Conservation (phyloP, 495 filamentous ascomycete genomes). For the Neurospora tetrasperma region DNA sequence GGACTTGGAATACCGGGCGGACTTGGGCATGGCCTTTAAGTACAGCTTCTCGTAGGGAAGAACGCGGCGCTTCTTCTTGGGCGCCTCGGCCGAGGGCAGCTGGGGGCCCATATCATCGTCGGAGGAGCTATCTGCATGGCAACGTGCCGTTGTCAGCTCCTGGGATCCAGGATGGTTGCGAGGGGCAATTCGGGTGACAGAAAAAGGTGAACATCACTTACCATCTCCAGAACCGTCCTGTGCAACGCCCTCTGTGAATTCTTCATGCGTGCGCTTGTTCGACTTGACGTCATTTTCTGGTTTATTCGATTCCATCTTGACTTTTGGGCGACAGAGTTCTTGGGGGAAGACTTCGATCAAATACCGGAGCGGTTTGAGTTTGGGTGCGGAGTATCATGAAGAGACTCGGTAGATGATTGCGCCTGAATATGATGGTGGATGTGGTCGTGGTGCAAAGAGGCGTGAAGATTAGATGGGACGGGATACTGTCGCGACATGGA, state of each 20-base stretch:
- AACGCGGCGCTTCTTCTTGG: constrained; percentile 84
- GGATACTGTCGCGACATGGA: background rate
- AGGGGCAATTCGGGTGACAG: background rate
- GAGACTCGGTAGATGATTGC: background rate
- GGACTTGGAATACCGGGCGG: constrained; percentile 82
- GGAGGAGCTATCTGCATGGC: constrained; percentile 53
- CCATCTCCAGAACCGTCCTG: constrained; percentile 26
- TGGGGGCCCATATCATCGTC: constrained; percentile 94
- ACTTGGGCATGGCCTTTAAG: constrained; percentile 75
- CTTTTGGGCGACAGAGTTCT: background rate
- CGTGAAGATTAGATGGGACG: background rate
- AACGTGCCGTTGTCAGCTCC: constrained; percentile 6
- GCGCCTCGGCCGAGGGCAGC: constrained; percentile 58
- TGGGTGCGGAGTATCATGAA: background rate
- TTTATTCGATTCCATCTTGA: constrained; percentile 13
- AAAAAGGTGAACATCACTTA: constrained; percentile 9
- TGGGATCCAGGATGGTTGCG: background rate
- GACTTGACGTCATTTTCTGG: constrained; percentile 25
- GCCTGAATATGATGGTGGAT: background rate
- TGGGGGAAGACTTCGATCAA: background rate
- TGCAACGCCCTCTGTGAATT: constrained; percentile 19
- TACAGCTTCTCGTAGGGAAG: constrained; percentile 94
- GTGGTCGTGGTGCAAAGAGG: background rate
- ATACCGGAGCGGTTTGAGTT: background rate
- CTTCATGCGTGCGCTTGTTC: constrained; percentile 38